Evolutionary conservation across 495 filamentous ascomycete species (phyloP).

Genomic region (Penicillium psychrofluorescens): DNA sequence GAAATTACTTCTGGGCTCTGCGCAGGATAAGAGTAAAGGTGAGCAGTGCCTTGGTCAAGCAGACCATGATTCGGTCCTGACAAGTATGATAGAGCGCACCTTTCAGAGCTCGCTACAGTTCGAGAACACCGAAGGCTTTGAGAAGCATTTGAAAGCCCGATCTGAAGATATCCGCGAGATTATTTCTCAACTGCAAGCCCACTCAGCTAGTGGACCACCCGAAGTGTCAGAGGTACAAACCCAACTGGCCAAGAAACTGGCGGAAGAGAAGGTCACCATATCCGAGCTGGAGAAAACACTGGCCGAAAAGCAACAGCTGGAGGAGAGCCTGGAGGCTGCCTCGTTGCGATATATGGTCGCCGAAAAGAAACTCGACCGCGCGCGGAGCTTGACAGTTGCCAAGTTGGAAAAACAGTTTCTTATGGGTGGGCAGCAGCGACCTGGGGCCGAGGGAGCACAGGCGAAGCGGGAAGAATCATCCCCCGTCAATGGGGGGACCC

Average conservation of each 20-base stretch:
- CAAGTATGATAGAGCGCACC: conserved; percentile 10
- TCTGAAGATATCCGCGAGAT: conserved; percentile 55
- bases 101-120: conserved; percentile 31
- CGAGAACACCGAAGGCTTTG: conserved; percentile 51
- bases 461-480: conserved; percentile 47
- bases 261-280: conserved; percentile 71
- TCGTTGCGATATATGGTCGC: conserved; percentile 88
- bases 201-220: conserved; percentile 37
- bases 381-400: conserved; percentile 78
- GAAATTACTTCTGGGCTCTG: conserved; percentile 54
- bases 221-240: conserved; percentile 66
- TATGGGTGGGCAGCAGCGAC: conserved; percentile 49
- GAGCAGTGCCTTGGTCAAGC: conserved; percentile 10
- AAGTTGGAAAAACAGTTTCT: conserved; percentile 89
- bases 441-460: conserved; percentile 42
- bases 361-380: conserved; percentile 85
- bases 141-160: conserved; percentile 61
- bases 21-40: conserved; percentile 51
- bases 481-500: conserved; percentile 49
- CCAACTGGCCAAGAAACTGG: conserved; percentile 65
- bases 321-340: conserved; percentile 74
- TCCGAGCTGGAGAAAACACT: conserved; percentile 68
- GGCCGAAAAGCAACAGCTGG: conserved; percentile 74
- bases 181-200: conserved; percentile 49
- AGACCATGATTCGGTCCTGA: conserved; percentile 7